A percentile compares a stretch with the other conserved stretches of the same genome.
Evolutionary conservation across 176 grass and related monocot genomes (phyloP).

Genomic region (Canna indica): DNA sequence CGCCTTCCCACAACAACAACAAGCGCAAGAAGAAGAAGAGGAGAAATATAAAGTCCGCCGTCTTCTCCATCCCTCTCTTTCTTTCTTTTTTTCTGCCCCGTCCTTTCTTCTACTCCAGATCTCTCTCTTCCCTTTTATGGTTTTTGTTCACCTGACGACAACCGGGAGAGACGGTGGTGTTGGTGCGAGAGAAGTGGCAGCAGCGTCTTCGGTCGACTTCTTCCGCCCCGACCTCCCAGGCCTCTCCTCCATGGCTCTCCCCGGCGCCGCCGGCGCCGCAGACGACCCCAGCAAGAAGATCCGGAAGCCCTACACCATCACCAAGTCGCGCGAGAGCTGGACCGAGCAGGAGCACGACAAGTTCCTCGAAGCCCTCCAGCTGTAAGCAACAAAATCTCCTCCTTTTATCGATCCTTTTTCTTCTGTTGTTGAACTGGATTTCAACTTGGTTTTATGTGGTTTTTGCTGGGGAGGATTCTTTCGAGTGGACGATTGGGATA

Average conservation of each 20-base stretch:
- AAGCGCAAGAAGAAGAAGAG: not conserved
- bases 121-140: not conserved
- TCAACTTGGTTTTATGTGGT: not conserved
- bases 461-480: not conserved
- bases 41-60: too few relatives aligned
- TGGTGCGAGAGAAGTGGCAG: not conserved
- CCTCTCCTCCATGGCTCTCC: not conserved
- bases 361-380: slow-evolving; percentile 19
- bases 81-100: not conserved
- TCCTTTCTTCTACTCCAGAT: not conserved
- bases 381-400: not conserved
- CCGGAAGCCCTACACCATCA: slow-evolving; percentile 23
- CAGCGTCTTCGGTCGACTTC: not conserved
- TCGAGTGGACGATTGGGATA: too few relatives aligned
- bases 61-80: not conserved
- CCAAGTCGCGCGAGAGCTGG: slow-evolving; percentile 22
- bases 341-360: slow-evolving; percentile 21
- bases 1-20: not conserved
- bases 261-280: not conserved
- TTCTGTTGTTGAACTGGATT: not conserved
- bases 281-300: slow-evolving; percentile 22
- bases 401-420: not conserved
- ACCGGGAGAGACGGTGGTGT: not conserved
- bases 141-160: not conserved
- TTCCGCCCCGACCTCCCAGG: not conserved